phyloP scores from a whole-genome alignment of 139 green algal species.

The Auxenochlorella pyrenoidosa region DNA sequence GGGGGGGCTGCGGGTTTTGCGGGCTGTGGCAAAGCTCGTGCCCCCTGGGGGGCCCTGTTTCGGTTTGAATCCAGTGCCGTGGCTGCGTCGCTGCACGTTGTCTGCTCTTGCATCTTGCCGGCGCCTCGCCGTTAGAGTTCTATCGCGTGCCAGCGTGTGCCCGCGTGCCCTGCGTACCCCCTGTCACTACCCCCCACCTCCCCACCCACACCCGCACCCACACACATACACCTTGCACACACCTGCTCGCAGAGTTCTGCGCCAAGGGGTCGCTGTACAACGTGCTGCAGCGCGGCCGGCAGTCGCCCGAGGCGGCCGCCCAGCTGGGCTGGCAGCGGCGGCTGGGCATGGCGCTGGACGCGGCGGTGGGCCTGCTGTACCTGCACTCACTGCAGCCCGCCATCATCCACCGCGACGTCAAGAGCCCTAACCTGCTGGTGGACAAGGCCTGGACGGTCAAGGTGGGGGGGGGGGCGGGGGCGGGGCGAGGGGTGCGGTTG shows the following conservation, averaged over 20 bases:
- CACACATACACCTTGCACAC: background rate
- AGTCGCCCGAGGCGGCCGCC: background rate
- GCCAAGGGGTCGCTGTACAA: constrained; percentile 5
- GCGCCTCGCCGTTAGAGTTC: too few species aligned
- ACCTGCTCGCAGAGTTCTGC: constrained; percentile 19
- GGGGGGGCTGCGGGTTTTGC: too few species aligned
- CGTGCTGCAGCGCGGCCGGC: background rate
- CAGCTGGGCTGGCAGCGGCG: constrained; percentile 24
- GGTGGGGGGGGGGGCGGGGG: constrained; percentile 7
- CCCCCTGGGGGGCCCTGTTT: too few species aligned
- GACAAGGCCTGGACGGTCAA: constrained; percentile 56
- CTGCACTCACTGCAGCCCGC: constrained; percentile 32
- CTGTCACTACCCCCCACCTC: too few species aligned
- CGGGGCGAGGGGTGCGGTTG: background rate
- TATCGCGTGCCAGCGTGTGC: too few species aligned
- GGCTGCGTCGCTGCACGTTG: too few species aligned
- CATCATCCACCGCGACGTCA: constrained; percentile 42
- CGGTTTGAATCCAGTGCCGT: too few species aligned
- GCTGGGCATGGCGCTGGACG: constrained; percentile 36
- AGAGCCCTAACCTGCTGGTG: constrained; percentile 60
- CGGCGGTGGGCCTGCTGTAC: constrained; percentile 27
- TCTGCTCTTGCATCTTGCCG: too few species aligned
- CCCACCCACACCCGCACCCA: background rate
- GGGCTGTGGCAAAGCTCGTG: too few species aligned
- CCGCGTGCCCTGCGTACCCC: too few species aligned